Conservation (phyloP, 106 monocot genomes). For the Phalaenopsis aphrodite region DNA sequence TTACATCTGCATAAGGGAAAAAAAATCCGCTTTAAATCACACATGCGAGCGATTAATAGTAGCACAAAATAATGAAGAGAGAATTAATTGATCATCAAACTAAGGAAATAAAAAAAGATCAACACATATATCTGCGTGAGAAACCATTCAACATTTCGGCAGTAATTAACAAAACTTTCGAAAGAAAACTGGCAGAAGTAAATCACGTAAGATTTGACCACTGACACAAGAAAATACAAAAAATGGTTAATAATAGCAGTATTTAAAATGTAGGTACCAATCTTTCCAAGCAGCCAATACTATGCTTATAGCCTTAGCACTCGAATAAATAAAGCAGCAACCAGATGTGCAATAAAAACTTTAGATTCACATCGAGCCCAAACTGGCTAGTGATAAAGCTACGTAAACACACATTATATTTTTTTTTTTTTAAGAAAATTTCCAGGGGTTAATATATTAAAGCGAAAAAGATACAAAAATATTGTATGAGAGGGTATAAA, state of each 20-base stretch:
- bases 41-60: not conserved
- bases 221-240: not conserved
- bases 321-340: not conserved
- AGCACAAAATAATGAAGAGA: not conserved
- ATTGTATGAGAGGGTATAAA: too few relatives aligned
- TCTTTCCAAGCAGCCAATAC: not conserved
- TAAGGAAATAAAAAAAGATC: not conserved
- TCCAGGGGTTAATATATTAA: too few relatives aligned
- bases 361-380: not conserved
- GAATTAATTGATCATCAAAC: not conserved
- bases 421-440: too few relatives aligned
- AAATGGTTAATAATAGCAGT: not conserved
- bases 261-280: not conserved
- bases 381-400: not conserved
- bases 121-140: not conserved
- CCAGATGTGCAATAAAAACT: not conserved
- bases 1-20: slow-evolving; percentile 34
- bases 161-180: too few relatives aligned
- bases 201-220: not conserved
- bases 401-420: not conserved
- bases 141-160: too few relatives aligned
- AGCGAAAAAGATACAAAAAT: too few relatives aligned
- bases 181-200: too few relatives aligned
- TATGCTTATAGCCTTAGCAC: not conserved
- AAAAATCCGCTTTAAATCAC: not conserved